These are phyloP conservation scores for Alternaria angustiovoidea DNA, from an alignment of 2,329 filamentous ascomycete species.

Conservation along the genomic window DNA sequence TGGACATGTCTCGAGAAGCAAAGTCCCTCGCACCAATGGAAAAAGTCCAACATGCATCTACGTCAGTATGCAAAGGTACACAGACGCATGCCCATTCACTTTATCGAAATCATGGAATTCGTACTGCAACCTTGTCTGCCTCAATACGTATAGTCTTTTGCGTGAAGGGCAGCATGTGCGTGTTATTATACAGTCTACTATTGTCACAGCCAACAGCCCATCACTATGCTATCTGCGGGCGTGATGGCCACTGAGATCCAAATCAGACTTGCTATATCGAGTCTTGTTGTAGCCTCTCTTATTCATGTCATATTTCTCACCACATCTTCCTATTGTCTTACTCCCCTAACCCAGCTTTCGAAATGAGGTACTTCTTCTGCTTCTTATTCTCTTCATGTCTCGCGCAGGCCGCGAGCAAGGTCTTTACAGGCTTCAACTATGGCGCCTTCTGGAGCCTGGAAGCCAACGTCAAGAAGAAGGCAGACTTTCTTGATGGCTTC, in stretches of 20 bases:
- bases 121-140: background rate
- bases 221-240: background rate
- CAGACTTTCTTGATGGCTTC: constrained; percentile 36
- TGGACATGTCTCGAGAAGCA: no score
- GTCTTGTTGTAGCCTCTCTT: background rate
- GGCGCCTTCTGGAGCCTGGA: constrained; percentile 35
- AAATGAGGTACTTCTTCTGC: constrained; percentile 12
- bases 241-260: background rate
- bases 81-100: background rate
- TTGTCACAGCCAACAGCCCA: background rate
- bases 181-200: background rate
- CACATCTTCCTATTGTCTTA: background rate
- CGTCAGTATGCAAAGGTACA: background rate
- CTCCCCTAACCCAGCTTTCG: background rate
- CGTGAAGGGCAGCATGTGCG: background rate
- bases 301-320: background rate
- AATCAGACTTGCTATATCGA: background rate
- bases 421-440: constrained; percentile 42
- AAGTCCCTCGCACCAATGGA: no score
- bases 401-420: constrained; percentile 17
- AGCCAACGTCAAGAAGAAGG: constrained; percentile 28
- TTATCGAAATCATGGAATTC: background rate
- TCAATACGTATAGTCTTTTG: background rate
- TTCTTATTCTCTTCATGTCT: constrained; percentile 12
- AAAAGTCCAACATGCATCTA: background rate